phyloP scores from a whole-genome alignment of 148 eudicot species.

The Limonium bicolor region DNA sequence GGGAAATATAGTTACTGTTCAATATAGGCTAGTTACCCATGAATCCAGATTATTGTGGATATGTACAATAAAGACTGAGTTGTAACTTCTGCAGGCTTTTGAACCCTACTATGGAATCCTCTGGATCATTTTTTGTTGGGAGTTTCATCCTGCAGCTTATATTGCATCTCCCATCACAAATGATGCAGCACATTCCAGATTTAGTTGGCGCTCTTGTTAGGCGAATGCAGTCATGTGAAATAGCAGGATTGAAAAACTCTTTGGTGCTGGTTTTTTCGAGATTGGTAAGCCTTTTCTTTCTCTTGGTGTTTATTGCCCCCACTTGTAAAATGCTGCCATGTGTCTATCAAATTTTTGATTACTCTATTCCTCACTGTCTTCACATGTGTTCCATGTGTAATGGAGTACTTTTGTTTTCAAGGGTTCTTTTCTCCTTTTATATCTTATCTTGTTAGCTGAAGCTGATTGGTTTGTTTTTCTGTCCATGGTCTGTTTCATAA shows the following conservation, averaged over 20 bases:
- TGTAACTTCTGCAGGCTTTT: constrained; percentile 56
- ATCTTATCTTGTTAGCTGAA: too few species aligned
- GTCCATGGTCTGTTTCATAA: not conserved
- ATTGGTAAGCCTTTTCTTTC: constrained; percentile 32
- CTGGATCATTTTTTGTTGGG: constrained; percentile 93
- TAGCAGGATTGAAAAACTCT: constrained; percentile 62
- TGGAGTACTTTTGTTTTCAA: too few species aligned
- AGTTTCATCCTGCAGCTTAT: constrained; percentile 85
- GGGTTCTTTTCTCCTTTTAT: too few species aligned
- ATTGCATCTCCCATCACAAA: constrained; percentile 84
- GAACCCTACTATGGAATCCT: constrained; percentile 83
- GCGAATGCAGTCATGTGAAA: constrained; percentile 74
- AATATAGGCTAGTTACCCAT: too few species aligned
- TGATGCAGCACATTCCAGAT: constrained; percentile 80
- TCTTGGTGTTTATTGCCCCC: too few species aligned
- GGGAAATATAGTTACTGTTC: too few species aligned
- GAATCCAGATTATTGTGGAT: not conserved
- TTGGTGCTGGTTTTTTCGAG: constrained; percentile 79
- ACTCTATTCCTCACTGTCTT: too few species aligned
- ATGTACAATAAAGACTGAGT: constrained; percentile 4
- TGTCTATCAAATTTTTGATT: too few species aligned
- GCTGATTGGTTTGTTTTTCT: too few species aligned
- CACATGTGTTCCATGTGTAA: too few species aligned
- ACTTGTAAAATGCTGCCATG: too few species aligned
- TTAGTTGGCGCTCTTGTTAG: constrained; percentile 76